phyloP scores from a whole-genome alignment of 306 rosid species.

The Fagus crenata region DNA sequence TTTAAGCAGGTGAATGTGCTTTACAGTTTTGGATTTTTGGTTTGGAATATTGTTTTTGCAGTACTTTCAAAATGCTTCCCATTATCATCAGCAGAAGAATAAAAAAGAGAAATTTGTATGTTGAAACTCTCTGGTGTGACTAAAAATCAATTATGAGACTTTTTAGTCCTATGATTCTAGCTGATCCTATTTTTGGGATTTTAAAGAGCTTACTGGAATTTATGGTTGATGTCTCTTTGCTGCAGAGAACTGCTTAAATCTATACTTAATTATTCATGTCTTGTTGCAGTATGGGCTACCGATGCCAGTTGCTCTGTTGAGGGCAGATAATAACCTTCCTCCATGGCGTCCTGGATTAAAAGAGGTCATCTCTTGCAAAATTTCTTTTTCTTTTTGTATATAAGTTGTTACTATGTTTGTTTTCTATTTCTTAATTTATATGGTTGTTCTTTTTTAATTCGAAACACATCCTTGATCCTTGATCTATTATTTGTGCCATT shows the following conservation, averaged over 20 bases:
- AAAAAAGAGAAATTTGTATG: neutral
- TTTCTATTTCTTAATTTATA: neutral
- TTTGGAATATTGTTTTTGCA: slow-evolving; percentile 13
- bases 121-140: neutral
- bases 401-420: neutral
- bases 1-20: slow-evolving; percentile 79
- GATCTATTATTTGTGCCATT: neutral
- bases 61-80: neutral
- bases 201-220: neutral
- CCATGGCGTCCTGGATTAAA: slow-evolving; percentile 91
- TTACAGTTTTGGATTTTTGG: slow-evolving; percentile 12
- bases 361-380: slow-evolving; percentile 52
- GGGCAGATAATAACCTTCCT: slow-evolving; percentile 96
- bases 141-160: neutral
- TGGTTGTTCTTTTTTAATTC: neutral
- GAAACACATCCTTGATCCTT: neutral
- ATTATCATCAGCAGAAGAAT: neutral
- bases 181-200: neutral
- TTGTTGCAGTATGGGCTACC: slow-evolving; percentile 83
- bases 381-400: neutral
- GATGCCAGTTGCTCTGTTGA: slow-evolving; percentile 71
- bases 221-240: neutral
- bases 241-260: neutral
- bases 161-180: neutral
- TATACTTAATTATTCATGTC: slow-evolving; percentile 28